phyloP scores from a whole-genome alignment of 257 asterid genomes.

The Fraxinus quadrangulata region DNA sequence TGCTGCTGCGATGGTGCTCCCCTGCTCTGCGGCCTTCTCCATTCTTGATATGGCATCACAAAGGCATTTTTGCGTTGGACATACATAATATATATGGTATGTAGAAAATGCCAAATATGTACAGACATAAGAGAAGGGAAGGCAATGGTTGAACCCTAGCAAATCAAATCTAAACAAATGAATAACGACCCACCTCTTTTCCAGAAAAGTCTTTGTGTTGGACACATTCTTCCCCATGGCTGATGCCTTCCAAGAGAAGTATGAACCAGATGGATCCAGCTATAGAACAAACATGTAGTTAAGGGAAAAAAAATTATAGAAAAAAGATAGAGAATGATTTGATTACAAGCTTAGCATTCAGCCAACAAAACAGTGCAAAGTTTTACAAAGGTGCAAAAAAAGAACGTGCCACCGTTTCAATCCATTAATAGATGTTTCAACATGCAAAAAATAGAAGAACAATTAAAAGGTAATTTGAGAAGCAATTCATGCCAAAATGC shows the following conservation, averaged over 20 bases:
- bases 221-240: constrained; percentile 99
- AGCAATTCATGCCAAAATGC: background rate
- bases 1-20: constrained; percentile 96
- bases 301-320: background rate
- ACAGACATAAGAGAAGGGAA: background rate
- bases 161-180: background rate
- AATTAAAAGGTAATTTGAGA: background rate
- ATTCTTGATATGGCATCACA: constrained; percentile 95
- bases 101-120: background rate
- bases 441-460: background rate
- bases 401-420: background rate
- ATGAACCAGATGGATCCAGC: constrained; percentile 99
- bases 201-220: constrained; percentile 95
- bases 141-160: background rate
- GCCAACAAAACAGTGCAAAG: background rate
- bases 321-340: background rate
- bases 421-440: background rate
- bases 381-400: background rate
- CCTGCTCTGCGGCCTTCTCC: constrained; percentile 99
- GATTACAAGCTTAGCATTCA: background rate
- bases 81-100: background rate
- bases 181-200: constrained; percentile 66
- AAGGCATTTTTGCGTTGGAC: constrained; percentile 88
- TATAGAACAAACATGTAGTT: constrained; percentile 17
- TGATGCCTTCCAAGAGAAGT: constrained; percentile 99